Conservation (phyloP, 345 rosid species). For the Syzygium aqueum region DNA sequence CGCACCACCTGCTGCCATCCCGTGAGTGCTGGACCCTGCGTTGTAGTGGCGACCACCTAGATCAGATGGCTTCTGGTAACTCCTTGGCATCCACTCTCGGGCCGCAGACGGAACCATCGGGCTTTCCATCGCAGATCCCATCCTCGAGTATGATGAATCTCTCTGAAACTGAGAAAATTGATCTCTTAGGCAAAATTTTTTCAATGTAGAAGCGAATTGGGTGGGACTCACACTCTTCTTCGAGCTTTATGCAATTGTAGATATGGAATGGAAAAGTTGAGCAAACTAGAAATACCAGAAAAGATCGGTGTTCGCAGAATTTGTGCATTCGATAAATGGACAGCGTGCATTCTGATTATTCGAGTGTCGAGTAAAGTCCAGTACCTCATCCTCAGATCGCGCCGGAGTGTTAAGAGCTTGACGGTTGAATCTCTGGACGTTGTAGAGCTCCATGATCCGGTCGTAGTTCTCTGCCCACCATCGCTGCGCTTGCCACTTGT, state of each 20-base stretch:
- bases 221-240: neutral
- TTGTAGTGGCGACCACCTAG: constrained; percentile 24
- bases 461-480: constrained; percentile 99
- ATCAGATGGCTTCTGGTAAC: constrained; percentile 33
- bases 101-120: constrained; percentile 37
- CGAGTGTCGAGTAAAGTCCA: neutral
- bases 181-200: neutral
- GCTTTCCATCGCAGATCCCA: constrained; percentile 73
- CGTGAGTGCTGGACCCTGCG: constrained; percentile 46
- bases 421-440: constrained; percentile 92
- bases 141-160: constrained; percentile 70
- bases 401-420: constrained; percentile 92
- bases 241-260: neutral
- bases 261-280: too few relatives aligned
- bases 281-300: too few relatives aligned
- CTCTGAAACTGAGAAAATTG: constrained; percentile 27
- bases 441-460: constrained; percentile 90
- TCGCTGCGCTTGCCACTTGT: constrained; percentile 95
- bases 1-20: constrained; percentile 29
- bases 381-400: constrained; percentile 86
- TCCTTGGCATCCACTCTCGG: constrained; percentile 71
- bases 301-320: neutral
- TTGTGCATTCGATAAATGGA: neutral
- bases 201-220: neutral
- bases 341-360: neutral